Evolutionary conservation across 495 filamentous ascomycete genomes (phyloP).

Genomic region (Penicillium waksmanii): DNA sequence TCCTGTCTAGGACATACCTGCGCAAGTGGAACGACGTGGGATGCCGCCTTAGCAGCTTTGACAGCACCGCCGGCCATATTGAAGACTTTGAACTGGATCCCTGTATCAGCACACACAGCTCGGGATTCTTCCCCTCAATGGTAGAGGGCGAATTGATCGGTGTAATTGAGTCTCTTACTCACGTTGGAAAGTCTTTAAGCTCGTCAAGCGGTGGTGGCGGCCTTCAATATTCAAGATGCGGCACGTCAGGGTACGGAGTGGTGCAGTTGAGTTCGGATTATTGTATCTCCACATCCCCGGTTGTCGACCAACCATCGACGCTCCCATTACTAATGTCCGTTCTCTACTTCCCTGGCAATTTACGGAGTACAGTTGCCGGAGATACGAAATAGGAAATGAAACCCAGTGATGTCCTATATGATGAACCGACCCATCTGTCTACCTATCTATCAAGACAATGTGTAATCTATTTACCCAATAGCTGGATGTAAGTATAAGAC

Average conservation of each 20-base stretch:
- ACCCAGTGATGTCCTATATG: neutral
- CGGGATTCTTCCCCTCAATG: too few relatives aligned
- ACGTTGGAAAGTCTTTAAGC: slow-evolving; percentile 20
- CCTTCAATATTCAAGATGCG: slow-evolving; percentile 16
- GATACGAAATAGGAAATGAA: neutral
- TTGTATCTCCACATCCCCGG: neutral
- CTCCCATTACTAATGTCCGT: slow-evolving; percentile 4
- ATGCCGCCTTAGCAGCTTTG: slow-evolving; percentile 49
- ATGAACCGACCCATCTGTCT: too few relatives aligned
- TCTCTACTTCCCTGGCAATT: neutral
- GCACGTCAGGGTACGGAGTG: slow-evolving; percentile 25
- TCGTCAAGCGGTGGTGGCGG: slow-evolving; percentile 20
- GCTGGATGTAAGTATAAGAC: neutral
- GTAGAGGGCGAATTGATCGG: too few relatives aligned
- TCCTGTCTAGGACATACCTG: slow-evolving; percentile 31
- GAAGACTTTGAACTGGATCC: slow-evolving; percentile 34
- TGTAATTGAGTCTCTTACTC: slow-evolving; percentile 8
- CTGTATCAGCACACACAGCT: slow-evolving; percentile 10
- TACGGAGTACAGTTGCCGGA: too few relatives aligned
- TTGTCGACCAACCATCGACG: neutral
- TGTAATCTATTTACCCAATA: neutral
- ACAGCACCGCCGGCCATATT: slow-evolving; percentile 45
- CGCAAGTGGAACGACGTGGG: slow-evolving; percentile 41
- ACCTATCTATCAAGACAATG: too few relatives aligned
- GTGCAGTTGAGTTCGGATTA: slow-evolving; percentile 10